Evolutionary conservation across 169 alveolate species (phyloP).

Genomic region (Cystoisospora suis): DNA sequence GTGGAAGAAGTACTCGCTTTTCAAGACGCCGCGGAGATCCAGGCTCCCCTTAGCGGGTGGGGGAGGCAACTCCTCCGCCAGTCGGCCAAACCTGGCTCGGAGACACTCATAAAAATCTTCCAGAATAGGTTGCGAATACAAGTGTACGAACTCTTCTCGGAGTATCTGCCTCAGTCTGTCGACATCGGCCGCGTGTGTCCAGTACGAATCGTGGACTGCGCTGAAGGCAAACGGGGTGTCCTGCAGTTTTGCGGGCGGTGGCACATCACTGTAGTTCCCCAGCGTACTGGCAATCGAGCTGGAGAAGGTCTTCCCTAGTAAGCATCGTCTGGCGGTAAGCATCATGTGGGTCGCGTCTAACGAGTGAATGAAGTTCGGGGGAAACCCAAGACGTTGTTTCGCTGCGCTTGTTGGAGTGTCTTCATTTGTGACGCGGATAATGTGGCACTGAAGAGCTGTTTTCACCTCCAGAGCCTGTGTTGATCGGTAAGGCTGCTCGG

Average conservation of each 20-base stretch:
- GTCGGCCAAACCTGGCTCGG: constrained; percentile 75
- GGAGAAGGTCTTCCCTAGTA: constrained; percentile 46
- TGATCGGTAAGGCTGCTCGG: constrained; percentile 93
- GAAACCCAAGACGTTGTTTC: constrained; percentile 94
- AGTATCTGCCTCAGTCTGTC: constrained; percentile 85
- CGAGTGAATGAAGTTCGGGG: constrained; percentile 96
- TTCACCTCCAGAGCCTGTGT: constrained; percentile 77
- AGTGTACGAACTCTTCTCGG: constrained; percentile 88
- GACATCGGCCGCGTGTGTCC: constrained; percentile 95
- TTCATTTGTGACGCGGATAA: constrained; percentile 78
- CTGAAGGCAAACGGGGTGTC: constrained; percentile 84
- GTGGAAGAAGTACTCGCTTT: constrained; percentile 76
- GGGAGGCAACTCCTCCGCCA: constrained; percentile 73
- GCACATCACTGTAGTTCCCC: not conserved
- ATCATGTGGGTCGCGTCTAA: constrained; percentile 96
- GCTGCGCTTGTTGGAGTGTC: constrained; percentile 67
- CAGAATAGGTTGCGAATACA: constrained; percentile 89
- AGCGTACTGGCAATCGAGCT: no score
- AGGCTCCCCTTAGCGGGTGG: constrained; percentile 83
- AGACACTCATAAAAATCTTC: constrained; percentile 83
- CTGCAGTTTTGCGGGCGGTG: not conserved
- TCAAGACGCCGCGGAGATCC: constrained; percentile 72
- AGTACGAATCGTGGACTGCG: constrained; percentile 96
- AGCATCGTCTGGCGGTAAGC: constrained; percentile 92
- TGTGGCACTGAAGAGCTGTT: constrained; percentile 82